These are phyloP conservation scores for Neurospora tetraspora DNA, from an alignment of 495 filamentous ascomycete species.

Conservation along the genomic window DNA sequence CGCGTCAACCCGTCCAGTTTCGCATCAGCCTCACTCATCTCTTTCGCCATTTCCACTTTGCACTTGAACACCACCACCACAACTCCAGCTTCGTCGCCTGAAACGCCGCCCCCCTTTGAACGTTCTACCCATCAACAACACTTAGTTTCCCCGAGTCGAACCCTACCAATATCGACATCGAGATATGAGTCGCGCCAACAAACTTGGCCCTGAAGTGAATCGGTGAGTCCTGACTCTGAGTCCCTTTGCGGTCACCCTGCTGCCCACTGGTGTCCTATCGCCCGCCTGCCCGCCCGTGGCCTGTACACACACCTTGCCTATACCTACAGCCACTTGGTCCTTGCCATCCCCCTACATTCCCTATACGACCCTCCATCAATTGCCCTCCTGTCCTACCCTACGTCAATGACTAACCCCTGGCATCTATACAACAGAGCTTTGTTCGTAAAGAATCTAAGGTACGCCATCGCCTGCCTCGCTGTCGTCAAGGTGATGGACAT, in stretches of 20 bases:
- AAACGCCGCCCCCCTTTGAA: conserved; percentile 2
- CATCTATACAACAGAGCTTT: conserved; percentile 57
- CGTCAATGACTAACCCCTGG: conserved; percentile 17
- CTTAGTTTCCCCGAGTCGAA: conserved; percentile 14
- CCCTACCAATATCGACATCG: conserved; percentile 24
- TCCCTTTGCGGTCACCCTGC: conserved; percentile 11
- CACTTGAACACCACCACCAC: conserved; percentile 6
- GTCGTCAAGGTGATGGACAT: neutral
- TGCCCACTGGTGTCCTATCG: neutral
- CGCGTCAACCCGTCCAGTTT: conserved; percentile 18
- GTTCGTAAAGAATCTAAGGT: conserved; percentile 97
- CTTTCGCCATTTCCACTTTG: neutral
- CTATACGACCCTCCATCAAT: conserved; percentile 3
- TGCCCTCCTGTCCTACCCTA: neutral
- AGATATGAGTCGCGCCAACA: conserved; percentile 73
- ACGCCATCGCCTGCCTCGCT: conserved; percentile 19
- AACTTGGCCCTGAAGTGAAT: conserved; percentile 95
- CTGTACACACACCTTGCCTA: neutral
- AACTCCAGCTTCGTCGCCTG: neutral
- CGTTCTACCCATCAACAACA: conserved; percentile 10
- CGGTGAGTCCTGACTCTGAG: conserved; percentile 51
- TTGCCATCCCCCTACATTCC: neutral
- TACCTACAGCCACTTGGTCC: conserved; percentile 1
- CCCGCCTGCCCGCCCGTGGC: neutral
- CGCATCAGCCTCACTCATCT: conserved; percentile 18